Evolutionary conservation across 768 basidiomycete genomes (phyloP).

Genomic region (Termitomyces sp.): DNA sequence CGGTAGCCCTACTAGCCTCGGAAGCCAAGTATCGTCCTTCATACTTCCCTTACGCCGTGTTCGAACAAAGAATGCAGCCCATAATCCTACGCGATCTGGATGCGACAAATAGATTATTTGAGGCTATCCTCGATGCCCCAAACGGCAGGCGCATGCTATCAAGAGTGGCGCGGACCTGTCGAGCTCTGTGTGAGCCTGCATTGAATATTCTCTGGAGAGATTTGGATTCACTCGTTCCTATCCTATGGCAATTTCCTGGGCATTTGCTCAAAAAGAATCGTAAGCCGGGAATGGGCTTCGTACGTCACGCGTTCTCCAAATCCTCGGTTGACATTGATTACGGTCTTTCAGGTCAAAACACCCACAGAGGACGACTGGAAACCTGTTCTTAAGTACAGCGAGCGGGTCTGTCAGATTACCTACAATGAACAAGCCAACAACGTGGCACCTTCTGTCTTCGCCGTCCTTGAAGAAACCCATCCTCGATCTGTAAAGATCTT

Average conservation of each 20-base stretch:
- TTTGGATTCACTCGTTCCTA: conserved; percentile 66
- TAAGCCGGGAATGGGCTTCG: conserved; percentile 72
- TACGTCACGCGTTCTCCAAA: conserved; percentile 28
- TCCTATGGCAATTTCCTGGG: conserved; percentile 67
- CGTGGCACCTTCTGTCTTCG: conserved; percentile 59
- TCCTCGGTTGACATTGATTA: neutral
- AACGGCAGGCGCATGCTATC: conserved; percentile 64
- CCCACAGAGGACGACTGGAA: conserved; percentile 71
- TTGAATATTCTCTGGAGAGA: conserved; percentile 72
- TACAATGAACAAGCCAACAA: conserved; percentile 66
- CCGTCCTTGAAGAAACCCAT: conserved; percentile 57
- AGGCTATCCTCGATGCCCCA: conserved; percentile 46
- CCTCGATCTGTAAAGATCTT: conserved; percentile 55
- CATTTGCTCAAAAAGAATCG: conserved; percentile 62
- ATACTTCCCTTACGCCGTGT: conserved; percentile 33
- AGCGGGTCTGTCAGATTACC: conserved; percentile 60
- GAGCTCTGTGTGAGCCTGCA: conserved; percentile 67
- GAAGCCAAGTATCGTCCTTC: conserved; percentile 23
- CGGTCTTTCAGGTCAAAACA: conserved; percentile 38
- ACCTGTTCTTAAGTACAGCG: conserved; percentile 56
- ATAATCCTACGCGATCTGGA: conserved; percentile 59
- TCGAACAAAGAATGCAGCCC: conserved; percentile 45
- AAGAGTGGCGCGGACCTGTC: conserved; percentile 70
- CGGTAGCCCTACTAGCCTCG: conserved; percentile 16
- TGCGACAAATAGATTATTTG: conserved; percentile 43